A percentile compares a stretch with the other conserved stretches of the same genome.
These are phyloP conservation scores for Eucalyptus caleyi DNA, from an alignment of 345 rosid species.

Conservation along the genomic window DNA sequence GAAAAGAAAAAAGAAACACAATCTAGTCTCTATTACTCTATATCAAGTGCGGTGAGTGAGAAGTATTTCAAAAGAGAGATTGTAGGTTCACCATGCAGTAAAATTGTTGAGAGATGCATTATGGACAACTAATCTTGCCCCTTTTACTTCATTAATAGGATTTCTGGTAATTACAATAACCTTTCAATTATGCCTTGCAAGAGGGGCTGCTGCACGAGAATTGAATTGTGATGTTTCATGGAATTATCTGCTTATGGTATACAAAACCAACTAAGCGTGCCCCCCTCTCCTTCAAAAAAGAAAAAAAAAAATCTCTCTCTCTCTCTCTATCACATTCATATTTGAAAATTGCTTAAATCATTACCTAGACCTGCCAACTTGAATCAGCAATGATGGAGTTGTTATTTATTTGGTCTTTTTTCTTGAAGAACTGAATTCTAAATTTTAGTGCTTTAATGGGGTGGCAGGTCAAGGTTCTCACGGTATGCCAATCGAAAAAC, in stretches of 20 bases:
- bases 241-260: background rate
- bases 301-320: background rate
- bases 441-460: background rate
- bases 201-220: background rate
- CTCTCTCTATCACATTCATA: background rate
- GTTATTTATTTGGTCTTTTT: background rate
- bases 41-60: background rate
- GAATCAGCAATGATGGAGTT: background rate
- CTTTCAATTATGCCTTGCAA: background rate
- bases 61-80: background rate
- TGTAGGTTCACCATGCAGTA: background rate
- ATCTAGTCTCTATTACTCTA: background rate
- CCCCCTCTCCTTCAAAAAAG: background rate
- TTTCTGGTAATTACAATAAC: background rate
- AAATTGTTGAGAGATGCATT: background rate
- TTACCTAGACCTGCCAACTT: background rate
- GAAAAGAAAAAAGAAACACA: background rate
- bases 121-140: background rate
- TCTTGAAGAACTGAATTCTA: background rate
- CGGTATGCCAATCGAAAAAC: constrained; percentile 66
- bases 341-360: background rate
- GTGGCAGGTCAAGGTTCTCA: constrained; percentile 61
- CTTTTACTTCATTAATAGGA: background rate
- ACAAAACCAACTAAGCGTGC: background rate
- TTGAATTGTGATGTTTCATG: background rate